A percentile compares a stretch with the other conserved stretches of the same genome.
phyloP scores from a whole-genome alignment of 805 yeast genomes.

The Candida jianshihensis region DNA sequence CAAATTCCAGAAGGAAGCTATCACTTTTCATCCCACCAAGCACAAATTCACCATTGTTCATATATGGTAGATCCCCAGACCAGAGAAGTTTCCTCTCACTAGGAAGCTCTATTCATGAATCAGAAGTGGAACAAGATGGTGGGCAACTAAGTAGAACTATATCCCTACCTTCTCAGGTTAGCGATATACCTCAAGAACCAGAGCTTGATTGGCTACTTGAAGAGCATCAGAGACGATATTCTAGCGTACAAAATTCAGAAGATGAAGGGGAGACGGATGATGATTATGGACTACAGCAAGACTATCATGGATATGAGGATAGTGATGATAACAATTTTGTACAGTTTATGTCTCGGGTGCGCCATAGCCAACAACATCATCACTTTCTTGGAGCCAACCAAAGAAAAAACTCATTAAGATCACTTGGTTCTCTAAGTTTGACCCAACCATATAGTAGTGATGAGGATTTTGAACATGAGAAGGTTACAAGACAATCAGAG shows the following conservation, averaged over 20 bases:
- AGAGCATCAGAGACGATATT: conserved; percentile 33
- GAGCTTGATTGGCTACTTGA: conserved; percentile 32
- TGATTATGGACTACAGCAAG: conserved; percentile 3
- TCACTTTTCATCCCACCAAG: conserved; percentile 34
- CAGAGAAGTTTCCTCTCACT: conserved; percentile 33
- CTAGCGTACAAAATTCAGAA: conserved; percentile 19
- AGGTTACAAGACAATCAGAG: conserved; percentile 31
- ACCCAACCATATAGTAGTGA: conserved; percentile 13
- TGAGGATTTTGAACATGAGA: conserved; percentile 25
- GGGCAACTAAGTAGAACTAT: conserved; percentile 33
- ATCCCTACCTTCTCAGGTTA: conserved; percentile 33
- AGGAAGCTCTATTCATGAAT: conserved; percentile 24
- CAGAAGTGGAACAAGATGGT: conserved; percentile 23
- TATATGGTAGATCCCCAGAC: conserved; percentile 25
- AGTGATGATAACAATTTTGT: conserved; percentile 13
- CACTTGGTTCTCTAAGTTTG: conserved; percentile 17
- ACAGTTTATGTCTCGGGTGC: conserved; percentile 17
- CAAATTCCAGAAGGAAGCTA: conserved; percentile 32
- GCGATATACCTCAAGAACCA: conserved; percentile 26
- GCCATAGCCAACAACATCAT: conserved; percentile 12
- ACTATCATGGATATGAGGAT: conserved; percentile 21
- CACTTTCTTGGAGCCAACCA: background rate
- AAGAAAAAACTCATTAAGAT: conserved; percentile 15
- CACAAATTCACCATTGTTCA: conserved; percentile 33
- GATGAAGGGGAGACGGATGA: conserved; percentile 12